Conservation (phyloP, 2,329 filamentous ascomycete species). For the Pyricularia sp. region DNA sequence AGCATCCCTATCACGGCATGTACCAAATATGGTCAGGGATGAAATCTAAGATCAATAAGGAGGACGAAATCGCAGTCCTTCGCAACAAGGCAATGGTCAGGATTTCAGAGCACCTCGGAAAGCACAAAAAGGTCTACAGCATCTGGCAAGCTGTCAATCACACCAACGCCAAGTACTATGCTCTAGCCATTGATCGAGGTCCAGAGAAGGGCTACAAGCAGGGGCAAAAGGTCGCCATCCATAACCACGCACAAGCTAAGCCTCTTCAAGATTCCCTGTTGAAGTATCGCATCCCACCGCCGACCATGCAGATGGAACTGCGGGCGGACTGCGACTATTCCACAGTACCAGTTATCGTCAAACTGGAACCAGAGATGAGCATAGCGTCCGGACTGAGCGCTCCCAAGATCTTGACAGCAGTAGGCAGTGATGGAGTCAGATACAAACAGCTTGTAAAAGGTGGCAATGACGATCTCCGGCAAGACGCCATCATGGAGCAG, state of each 20-base stretch:
- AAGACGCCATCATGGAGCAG: slow-evolving; percentile 98
- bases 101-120: slow-evolving; percentile 49
- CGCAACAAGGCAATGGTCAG: slow-evolving; percentile 60
- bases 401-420: slow-evolving; percentile 80
- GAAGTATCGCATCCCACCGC: slow-evolving; percentile 65
- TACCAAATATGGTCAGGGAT: slow-evolving; percentile 87
- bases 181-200: slow-evolving; percentile 52
- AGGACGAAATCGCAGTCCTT: slow-evolving; percentile 62
- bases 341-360: slow-evolving; percentile 57
- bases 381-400: slow-evolving; percentile 86
- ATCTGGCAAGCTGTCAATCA: slow-evolving; percentile 63
- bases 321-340: slow-evolving; percentile 63
- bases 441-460: slow-evolving; percentile 94
- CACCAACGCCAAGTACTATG: slow-evolving; percentile 54
- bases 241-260: slow-evolving; percentile 47
- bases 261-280: slow-evolving; percentile 50
- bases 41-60: slow-evolving; percentile 52
- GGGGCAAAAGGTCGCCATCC: slow-evolving; percentile 43
- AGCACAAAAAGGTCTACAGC: slow-evolving; percentile 30
- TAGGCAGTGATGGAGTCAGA: slow-evolving; percentile 61
- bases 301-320: slow-evolving; percentile 73
- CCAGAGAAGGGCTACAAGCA: slow-evolving; percentile 49
- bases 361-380: slow-evolving; percentile 61
- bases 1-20: slow-evolving; percentile 95
- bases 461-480: slow-evolving; percentile 87